Percentiles rank a stretch among this genome's conserved stretches.
These are phyloP conservation scores for Penicillium sp. DNA, from an alignment of 2,329 filamentous ascomycete species.

Conservation along the genomic window DNA sequence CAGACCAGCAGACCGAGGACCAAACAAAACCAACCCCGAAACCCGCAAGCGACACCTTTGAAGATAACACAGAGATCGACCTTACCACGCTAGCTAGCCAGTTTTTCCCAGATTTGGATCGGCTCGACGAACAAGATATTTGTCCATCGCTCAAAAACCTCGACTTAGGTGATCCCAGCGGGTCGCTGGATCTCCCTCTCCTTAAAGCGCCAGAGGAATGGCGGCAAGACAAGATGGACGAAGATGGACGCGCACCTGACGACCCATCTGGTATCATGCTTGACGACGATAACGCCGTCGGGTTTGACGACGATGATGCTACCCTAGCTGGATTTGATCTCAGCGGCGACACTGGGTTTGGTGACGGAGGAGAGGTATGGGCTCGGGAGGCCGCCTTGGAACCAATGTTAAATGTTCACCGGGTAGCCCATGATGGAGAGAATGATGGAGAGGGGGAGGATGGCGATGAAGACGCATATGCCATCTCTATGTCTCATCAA, in stretches of 20 bases:
- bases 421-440: conserved; percentile 50
- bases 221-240: conserved; percentile 64
- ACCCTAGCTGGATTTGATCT: conserved; percentile 68
- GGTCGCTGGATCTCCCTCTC: conserved; percentile 85
- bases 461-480: conserved; percentile 69
- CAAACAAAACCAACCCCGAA: conserved; percentile 34
- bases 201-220: conserved; percentile 85
- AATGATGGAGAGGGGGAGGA: conserved; percentile 56
- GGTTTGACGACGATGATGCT: conserved; percentile 77
- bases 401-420: conserved; percentile 77
- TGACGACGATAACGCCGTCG: conserved; percentile 79
- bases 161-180: conserved; percentile 81
- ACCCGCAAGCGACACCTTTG: conserved; percentile 35
- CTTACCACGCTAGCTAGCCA: conserved; percentile 68
- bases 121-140: conserved; percentile 81
- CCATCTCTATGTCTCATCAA: conserved; percentile 73
- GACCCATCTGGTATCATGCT: conserved; percentile 79
- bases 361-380: conserved; percentile 95
- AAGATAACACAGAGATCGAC: conserved; percentile 71
- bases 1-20: conserved; percentile 49
- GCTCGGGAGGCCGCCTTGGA: conserved; percentile 83
- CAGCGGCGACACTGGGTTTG: conserved; percentile 74
- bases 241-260: conserved; percentile 53
- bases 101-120: conserved; percentile 80
- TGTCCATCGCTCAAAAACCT: conserved; percentile 94